Percentiles rank a stretch among this genome's conserved stretches.
phyloP scores from a whole-genome alignment of 139 green algal genomes.

The Yamagishiella unicocca region DNA sequence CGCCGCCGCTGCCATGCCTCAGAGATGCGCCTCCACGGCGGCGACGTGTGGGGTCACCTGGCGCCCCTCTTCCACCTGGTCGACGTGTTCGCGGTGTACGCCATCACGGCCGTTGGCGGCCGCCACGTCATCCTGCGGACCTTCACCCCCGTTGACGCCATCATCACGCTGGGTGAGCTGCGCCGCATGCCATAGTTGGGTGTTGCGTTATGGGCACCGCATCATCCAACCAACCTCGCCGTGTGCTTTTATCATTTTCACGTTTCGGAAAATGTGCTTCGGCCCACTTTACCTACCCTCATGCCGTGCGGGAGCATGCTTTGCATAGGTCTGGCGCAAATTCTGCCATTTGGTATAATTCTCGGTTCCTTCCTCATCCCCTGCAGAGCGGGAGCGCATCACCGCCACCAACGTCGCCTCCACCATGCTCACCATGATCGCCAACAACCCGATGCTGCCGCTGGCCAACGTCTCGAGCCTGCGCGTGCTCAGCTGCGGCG shows the following conservation, averaged over 20 bases:
- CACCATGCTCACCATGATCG: slow-evolving; percentile 91
- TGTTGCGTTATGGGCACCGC: no score
- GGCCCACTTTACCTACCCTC: no score
- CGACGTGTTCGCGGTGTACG: slow-evolving; percentile 93
- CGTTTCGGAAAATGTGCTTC: no score
- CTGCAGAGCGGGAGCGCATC: slow-evolving; percentile 86
- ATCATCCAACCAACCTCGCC: no score
- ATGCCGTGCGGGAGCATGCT: no score
- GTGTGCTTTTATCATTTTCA: no score
- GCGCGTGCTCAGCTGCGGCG: slow-evolving; percentile 87
- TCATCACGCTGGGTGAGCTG: slow-evolving; percentile 78
- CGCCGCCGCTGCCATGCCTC: slow-evolving; percentile 7
- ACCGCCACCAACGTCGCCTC: slow-evolving; percentile 86
- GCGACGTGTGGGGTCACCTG: slow-evolving; percentile 90
- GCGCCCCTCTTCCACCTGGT: slow-evolving; percentile 97
- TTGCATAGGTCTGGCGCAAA: no score
- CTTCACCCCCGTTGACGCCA: slow-evolving; percentile 73
- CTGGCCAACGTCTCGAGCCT: slow-evolving; percentile 80
- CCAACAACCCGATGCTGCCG: slow-evolving; percentile 78
- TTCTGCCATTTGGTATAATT: no score
- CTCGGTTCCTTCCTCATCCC: not conserved
- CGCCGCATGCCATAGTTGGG: no score
- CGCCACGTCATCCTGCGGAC: slow-evolving; percentile 81
- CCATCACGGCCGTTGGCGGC: slow-evolving; percentile 86
- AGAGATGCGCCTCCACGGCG: slow-evolving; percentile 84